Evolutionary conservation across 2,329 filamentous ascomycete species (phyloP), one percentile per base, ranked within the genome.

Genomic region (Phoma herbarum): DNA sequence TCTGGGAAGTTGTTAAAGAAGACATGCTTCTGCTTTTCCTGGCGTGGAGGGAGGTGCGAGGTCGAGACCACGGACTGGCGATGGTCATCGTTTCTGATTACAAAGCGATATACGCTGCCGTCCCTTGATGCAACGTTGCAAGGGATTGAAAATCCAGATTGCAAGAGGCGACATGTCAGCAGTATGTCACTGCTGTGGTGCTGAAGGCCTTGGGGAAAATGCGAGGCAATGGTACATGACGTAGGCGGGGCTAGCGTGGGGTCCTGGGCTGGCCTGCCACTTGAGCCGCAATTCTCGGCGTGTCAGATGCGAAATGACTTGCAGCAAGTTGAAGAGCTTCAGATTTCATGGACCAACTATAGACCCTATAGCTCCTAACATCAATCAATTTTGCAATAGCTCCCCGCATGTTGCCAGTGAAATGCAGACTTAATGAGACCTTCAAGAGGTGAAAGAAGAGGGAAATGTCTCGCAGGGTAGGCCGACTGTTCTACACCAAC

Each of bases 141-240:
- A 33, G 18, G 28, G 20, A 31, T 16, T 11, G 48, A 42, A 51
- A 51, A 42, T 14, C 25, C 25, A 25, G 10, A n/a, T 12, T 22
- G 9, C 12, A 41, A 31, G n/a, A 10, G 12, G 11, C 37, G 48
- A 14, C 48, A 52, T 25, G 28, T 43, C 26, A 43, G 33, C 18
- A 43, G 37, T 20, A 42, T 47, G 47, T 42, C 42, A 52, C 47
- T 51, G 42, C 33, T 4, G 25, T 28, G 4, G 2, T 10, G 11
- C 14, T 25, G 10, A 10, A 42, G 28, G 26, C 6, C 28, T 57
- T 48, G 54, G 54, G 33, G 54, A 57, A 57, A 52, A 26, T 41
- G 54, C 33, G 33, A 35, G 14, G 16, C 45, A 55, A 54, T 44
- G 31, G n/a, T n/a, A n/a, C 25, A 43, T 61, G 54, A 57, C 54